Base-by-base conservation (phyloP, 768 basidiomycete genomes). In the Jaapia argillacea region DNA sequence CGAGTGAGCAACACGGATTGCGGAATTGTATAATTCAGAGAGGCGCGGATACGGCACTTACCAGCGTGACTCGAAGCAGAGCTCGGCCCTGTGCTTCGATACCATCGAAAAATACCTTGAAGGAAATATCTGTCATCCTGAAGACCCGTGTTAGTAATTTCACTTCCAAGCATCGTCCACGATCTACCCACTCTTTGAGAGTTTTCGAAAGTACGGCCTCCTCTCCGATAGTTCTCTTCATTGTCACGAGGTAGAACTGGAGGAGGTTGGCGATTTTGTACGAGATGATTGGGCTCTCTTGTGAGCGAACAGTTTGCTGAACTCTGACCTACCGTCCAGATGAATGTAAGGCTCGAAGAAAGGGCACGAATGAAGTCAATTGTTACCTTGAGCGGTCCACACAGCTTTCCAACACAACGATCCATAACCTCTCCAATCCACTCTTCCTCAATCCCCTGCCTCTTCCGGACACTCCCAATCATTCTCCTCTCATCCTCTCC, bases 241-340 rank as follows among this genome's bases (percentile, higher is more conserved):
- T 96, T 4, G 92, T 97, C 24, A 91, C 61, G 56, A 82, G 67
- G 59, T 98, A 99, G 57, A 98, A 99, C 51, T 94, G 89, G 6
- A 99, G 63, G n/a, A 98, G 68, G 53, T 94, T 97, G 38, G 90
- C 83, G 41, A 98, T 81, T 59, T 89, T 92, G 67, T 91, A 99
- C 0, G 86, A 79, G 36, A 84, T 77, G 46, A 98, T 90, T 46
- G 85, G 82, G 51, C 88, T 92, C 61, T 97, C 94, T 57, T 99
- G 94, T 1, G 85, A 87, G 35, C 85, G 78, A 24, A 96, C 78
- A 3, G 92, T 96, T 58, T 98, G 92, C 54, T 87, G 79, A n/a
- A 97, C 84, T 22, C 94, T 79, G 25, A 85, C 68, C 87, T 93
- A 51, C 4, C 25, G 16, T 38, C 13, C 24, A 16, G 18, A 44